Base-by-base conservation (phyloP, 495 filamentous ascomycete species). In the Penicillium simplicissimum region DNA sequence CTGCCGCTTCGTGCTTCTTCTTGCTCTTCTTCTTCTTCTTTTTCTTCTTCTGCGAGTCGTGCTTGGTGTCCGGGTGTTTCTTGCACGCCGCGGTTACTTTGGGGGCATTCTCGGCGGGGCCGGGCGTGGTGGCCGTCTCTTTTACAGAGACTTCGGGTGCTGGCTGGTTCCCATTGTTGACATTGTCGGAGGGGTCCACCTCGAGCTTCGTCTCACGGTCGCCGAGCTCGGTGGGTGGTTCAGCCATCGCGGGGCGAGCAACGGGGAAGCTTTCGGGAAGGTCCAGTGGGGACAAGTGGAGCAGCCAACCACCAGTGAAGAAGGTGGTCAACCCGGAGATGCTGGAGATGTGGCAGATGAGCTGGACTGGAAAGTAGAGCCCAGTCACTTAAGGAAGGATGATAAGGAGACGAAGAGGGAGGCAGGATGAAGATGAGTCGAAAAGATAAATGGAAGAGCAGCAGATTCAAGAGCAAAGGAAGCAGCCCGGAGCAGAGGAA, bases 41-140 rank as follows among this genome's bases (percentile, higher is more conserved):
- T 5, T 71, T 65, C 13, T 62, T 58, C 31, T 52, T 52, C 15
- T 55, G 58, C 23, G 48, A 67, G 28, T 70, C 71, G 10, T 64
- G 31, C 13, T 71, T 68, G 54, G 70, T 73, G 19, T 70, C 59
- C 10, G 72, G 47, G 52, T 78, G 75, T 59, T 81, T 79, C 55
- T 76, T 77, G 67, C 77, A 79, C 45, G 14, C 45, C 28, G 59
- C 57, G 2, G 67, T 9, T 42, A 72, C 72, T 54, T 75, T 78
- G 35, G 66, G 33, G 25, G 63, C 23, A 10, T 54, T 61, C 19
- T 76, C 74, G 1, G 65, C 36, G 6, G 67, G 61, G 28, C 64
- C 66, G 1, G 64, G 42, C 1, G 66, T 56, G 23, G 70, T 74
- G 4, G 64, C 45, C 8, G 74, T 64, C n/a, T 71, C 59, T 47